Percentiles rank a stretch among this genome's conserved stretches.
phyloP scores from a whole-genome alignment of 2,329 filamentous ascomycete genomes.

The Ceratocystiopsis minuta region DNA sequence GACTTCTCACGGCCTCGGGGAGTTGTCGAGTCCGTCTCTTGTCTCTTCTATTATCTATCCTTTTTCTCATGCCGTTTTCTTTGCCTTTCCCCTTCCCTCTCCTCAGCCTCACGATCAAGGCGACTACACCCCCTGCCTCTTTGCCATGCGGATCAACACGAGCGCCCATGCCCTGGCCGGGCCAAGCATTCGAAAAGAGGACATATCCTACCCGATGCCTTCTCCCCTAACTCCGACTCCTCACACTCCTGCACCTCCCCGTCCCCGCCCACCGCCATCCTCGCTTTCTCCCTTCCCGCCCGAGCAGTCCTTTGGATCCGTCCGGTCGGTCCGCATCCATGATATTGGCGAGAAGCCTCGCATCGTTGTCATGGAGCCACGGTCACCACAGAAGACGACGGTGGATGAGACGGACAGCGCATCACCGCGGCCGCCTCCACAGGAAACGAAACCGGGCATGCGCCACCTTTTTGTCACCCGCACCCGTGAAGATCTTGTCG shows the following conservation, averaged over 20 bases:
- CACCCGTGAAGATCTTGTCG: slow-evolving; percentile 35
- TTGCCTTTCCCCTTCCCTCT: background rate
- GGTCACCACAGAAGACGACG: background rate
- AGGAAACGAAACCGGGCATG: slow-evolving; percentile 7
- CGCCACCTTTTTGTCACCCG: slow-evolving; percentile 52
- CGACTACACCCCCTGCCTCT: background rate
- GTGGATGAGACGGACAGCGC: background rate
- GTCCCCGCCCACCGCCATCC: too few relatives aligned
- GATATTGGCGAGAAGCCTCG: slow-evolving; percentile 2
- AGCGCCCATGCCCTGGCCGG: background rate
- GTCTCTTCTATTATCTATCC: too few relatives aligned
- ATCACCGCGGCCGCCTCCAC: background rate
- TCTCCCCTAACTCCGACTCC: too few relatives aligned
- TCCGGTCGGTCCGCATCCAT: slow-evolving; percentile 2
- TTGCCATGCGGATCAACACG: background rate
- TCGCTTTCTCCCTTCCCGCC: too few relatives aligned
- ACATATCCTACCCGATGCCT: slow-evolving; percentile 2
- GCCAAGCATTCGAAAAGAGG: slow-evolving; percentile 1
- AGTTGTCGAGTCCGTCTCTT: too few relatives aligned
- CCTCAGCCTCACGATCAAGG: background rate
- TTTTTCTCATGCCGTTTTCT: background rate
- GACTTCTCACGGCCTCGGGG: too few relatives aligned
- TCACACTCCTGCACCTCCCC: too few relatives aligned
- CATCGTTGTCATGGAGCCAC: slow-evolving; percentile 1
- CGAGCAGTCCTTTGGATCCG: background rate